These are phyloP conservation scores for Ophiostoma ulmi DNA, from an alignment of 2,329 filamentous ascomycete species.

Conservation along the genomic window DNA sequence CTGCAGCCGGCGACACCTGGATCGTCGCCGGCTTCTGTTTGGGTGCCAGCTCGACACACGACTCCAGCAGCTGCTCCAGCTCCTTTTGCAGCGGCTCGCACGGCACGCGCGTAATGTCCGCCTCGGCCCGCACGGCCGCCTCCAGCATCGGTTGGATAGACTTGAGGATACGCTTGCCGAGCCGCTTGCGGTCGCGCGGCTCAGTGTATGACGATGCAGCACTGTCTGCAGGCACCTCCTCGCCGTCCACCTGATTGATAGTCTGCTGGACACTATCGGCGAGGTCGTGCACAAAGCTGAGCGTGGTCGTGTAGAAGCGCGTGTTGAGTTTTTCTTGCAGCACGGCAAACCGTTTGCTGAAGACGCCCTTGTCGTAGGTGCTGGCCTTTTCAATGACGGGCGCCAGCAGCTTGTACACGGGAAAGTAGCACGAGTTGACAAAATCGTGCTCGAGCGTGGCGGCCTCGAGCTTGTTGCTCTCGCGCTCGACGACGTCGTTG, in stretches of 20 bases:
- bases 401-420: conserved; percentile 68
- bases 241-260: conserved; percentile 38
- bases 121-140: conserved; percentile 70
- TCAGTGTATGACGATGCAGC: conserved; percentile 48
- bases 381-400: conserved; percentile 76
- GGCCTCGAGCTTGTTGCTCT: conserved; percentile 70
- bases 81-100: conserved; percentile 67
- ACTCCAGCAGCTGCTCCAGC: conserved; percentile 67
- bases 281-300: conserved; percentile 54
- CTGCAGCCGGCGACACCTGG: conserved; percentile 28
- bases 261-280: conserved; percentile 49
- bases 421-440: conserved; percentile 88
- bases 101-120: conserved; percentile 68
- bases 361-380: conserved; percentile 59
- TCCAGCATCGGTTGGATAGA: conserved; percentile 73
- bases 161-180: conserved; percentile 87
- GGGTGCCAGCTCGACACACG: conserved; percentile 55
- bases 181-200: conserved; percentile 71
- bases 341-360: conserved; percentile 47
- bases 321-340: conserved; percentile 50
- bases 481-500: conserved; percentile 66
- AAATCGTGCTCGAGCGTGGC: conserved; percentile 71
- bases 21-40: conserved; percentile 32
- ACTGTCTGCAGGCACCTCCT: conserved; percentile 30
- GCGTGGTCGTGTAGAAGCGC: conserved; percentile 54